Conservation (phyloP, 2,329 filamentous ascomycete species). For the Beauveria sp. region DNA sequence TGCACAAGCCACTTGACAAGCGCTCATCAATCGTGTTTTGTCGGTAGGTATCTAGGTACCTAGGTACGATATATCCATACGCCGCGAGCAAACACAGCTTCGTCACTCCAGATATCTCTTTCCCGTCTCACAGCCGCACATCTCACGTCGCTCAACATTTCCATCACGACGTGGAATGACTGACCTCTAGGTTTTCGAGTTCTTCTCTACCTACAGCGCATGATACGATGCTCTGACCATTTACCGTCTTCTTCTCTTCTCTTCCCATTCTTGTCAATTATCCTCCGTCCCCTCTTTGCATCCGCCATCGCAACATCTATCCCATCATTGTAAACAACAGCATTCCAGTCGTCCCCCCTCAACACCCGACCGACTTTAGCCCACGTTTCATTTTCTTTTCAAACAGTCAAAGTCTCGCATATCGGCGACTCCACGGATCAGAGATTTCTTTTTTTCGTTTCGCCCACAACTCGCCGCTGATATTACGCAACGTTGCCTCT, state of each 20-base stretch:
- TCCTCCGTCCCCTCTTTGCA: background rate
- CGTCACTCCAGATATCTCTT: background rate
- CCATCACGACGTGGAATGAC: conserved; percentile 5
- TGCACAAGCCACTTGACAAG: too few relatives aligned
- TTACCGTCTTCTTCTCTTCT: background rate
- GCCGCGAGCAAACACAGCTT: too few relatives aligned
- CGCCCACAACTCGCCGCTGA: background rate
- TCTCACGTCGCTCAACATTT: conserved; percentile 3
- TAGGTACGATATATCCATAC: too few relatives aligned
- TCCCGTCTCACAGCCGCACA: conserved; percentile 4
- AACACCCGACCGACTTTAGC: background rate
- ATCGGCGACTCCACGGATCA: background rate
- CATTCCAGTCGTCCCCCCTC: conserved; percentile 2
- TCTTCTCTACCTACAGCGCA: background rate
- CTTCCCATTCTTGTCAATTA: background rate
- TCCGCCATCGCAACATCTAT: background rate
- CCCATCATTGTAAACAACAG: conserved; percentile 9
- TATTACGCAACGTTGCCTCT: background rate
- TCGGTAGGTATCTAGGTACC: background rate
- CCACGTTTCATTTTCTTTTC: background rate
- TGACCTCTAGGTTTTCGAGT: background rate
- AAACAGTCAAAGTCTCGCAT: background rate
- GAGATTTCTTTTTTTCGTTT: background rate
- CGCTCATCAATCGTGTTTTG: background rate
- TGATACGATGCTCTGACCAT: conserved; percentile 11